Evolutionary conservation across 2,329 filamentous ascomycete species (phyloP).

Genomic region (Magnaporthiopsis poae): DNA sequence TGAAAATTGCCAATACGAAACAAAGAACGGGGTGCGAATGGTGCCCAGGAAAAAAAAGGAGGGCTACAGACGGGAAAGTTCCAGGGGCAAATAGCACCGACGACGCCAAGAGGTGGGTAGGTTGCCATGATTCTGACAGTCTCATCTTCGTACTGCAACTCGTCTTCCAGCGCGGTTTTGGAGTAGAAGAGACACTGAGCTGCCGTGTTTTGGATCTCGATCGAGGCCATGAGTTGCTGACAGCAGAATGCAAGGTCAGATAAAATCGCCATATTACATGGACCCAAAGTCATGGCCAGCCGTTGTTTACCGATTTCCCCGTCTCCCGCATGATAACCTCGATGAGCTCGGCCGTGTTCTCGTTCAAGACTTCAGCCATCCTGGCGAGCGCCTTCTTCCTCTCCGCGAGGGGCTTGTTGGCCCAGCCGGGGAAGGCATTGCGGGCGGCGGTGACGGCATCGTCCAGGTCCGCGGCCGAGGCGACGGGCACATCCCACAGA

Average conservation of each 20-base stretch:
- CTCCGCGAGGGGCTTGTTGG: constrained; percentile 31
- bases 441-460: constrained; percentile 35
- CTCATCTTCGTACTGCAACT: constrained; percentile 37
- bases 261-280: not conserved
- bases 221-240: constrained; percentile 22
- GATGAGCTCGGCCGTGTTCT: constrained; percentile 31
- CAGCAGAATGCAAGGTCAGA: not conserved
- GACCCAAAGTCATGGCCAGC: not conserved
- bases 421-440: constrained; percentile 38
- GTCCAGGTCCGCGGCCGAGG: constrained; percentile 31
- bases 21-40: not conserved
- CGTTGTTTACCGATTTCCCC: constrained; percentile 33
- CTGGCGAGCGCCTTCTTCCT: constrained; percentile 30
- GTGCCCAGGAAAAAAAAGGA: not conserved
- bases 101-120: constrained; percentile 38
- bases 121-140: constrained; percentile 30
- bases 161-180: constrained; percentile 31
- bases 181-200: constrained; percentile 28
- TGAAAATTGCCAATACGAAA: not conserved
- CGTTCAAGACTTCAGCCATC: constrained; percentile 29
- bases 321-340: constrained; percentile 38
- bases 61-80: constrained; percentile 35
- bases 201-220: constrained; percentile 28
- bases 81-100: constrained; percentile 50
- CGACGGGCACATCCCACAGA: constrained; percentile 36